These are phyloP conservation scores for Codiaeum variegatum DNA, from an alignment of 441 rosid species.

Conservation along the genomic window DNA sequence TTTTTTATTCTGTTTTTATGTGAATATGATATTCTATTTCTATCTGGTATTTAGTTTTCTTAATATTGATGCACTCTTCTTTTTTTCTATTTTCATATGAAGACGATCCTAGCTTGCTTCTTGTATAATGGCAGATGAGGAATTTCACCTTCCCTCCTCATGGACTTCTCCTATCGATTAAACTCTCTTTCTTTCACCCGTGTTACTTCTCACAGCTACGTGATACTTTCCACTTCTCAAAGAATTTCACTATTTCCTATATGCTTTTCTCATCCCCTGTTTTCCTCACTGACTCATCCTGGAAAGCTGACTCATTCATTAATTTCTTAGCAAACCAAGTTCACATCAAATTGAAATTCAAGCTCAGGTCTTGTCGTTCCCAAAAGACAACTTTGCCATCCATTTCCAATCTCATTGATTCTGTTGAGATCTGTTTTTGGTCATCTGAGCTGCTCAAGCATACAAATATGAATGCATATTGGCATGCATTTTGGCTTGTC, in stretches of 20 bases:
- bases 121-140: background rate
- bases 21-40: background rate
- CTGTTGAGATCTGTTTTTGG: background rate
- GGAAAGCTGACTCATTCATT: background rate
- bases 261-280: background rate
- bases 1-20: background rate
- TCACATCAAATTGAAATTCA: background rate
- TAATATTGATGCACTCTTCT: background rate
- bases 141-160: background rate
- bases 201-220: background rate
- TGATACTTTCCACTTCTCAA: background rate
- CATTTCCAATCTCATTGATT: background rate
- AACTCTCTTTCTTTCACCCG: background rate
- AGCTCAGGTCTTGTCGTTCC: background rate
- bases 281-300: background rate
- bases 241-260: background rate
- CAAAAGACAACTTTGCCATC: background rate
- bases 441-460: background rate
- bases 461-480: background rate
- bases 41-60: background rate
- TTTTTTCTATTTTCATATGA: background rate
- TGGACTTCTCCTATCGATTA: background rate
- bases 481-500: constrained; percentile 20
- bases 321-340: background rate
- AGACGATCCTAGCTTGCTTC: background rate